Evolutionary conservation across 805 yeast genomes (phyloP), one percentile per base, ranked within the genome.

Genomic region (Candida maris): DNA sequence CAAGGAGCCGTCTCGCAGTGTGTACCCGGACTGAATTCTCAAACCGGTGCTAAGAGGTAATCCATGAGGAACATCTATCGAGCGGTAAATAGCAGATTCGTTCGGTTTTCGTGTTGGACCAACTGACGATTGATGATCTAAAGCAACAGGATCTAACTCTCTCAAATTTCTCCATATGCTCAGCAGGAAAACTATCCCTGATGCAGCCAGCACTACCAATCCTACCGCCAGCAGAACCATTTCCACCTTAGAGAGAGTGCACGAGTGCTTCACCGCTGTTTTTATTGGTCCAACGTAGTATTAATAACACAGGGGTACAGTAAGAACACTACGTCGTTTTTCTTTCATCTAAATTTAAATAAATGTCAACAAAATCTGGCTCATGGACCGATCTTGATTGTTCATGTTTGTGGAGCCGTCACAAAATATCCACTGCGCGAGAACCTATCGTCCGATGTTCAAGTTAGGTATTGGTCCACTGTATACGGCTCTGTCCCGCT

Each of bases 11-110:
- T 84, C 81, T 48, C 95, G 67, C 16, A 82, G 54, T 44, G 73
- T 74, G 55, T 81, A 83, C 23, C 75, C 79, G 18, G 73, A 67
- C 28, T 85, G 70, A 17, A 88, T 71, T 30, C 77, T 75, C 37
- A 85, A 61, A 0, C 94, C 94, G 2, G 84, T 72, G 16, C 81
- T 68, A 38, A 88, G 65, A 1, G 85, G 81, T 40, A 75, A 56
- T 4, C 86, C 85, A 53, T 76, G 79, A 16, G 89, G 93, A 21
- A 84, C 76, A 46, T 82, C 78, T 30, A 77, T 77, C 34, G 87
- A 81, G 44, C 93, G 71, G 57, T 84, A 80, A 8, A 84, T 66
- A 0, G 95, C 89, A 12, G 89, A 75, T 56, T 88, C 95, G 33
- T 73, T 68, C 4, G 68, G 65, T 28, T 71, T 66, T n/a, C 95